Evolutionary conservation across 805 yeast genomes (phyloP).

Genomic region (Candida insectorum): DNA sequence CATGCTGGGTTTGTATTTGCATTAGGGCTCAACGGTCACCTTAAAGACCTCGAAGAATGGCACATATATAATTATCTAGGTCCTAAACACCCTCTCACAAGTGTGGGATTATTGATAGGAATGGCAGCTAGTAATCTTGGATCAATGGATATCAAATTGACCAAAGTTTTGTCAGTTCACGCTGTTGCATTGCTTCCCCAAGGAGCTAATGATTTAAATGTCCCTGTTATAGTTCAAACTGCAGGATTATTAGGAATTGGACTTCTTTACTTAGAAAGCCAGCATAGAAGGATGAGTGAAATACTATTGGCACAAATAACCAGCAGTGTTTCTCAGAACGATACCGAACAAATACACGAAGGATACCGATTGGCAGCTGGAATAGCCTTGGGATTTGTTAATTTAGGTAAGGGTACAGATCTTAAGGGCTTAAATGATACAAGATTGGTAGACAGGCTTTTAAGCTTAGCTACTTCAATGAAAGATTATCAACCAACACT

Average conservation of each 20-base stretch:
- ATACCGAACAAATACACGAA: conserved; percentile 60
- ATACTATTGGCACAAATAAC: conserved; percentile 68
- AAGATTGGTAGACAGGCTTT: conserved; percentile 56
- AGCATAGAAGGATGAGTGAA: conserved; percentile 84
- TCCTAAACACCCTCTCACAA: conserved; percentile 79
- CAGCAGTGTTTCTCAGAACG: conserved; percentile 51
- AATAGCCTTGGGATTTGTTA: conserved; percentile 78
- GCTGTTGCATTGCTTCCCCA: conserved; percentile 86
- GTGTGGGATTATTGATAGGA: conserved; percentile 85
- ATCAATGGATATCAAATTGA: conserved; percentile 78
- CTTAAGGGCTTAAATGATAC: conserved; percentile 59
- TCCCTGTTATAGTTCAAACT: conserved; percentile 76
- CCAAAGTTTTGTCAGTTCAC: conserved; percentile 90
- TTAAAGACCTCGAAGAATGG: conserved; percentile 87
- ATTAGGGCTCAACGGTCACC: conserved; percentile 86
- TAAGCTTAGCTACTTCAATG: conserved; percentile 55
- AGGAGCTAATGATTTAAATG: conserved; percentile 88
- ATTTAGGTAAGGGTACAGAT: conserved; percentile 71
- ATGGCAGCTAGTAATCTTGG: conserved; percentile 88
- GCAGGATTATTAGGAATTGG: conserved; percentile 94
- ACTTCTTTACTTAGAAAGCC: conserved; percentile 69
- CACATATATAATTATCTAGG: conserved; percentile 90
- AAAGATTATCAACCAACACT: conserved; percentile 60
- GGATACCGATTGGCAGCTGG: conserved; percentile 88
- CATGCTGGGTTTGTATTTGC: conserved; percentile 96